Evolutionary conservation across 2,329 filamentous ascomycete species (phyloP).

Genomic region (Pseudogymnoascus destructans): DNA sequence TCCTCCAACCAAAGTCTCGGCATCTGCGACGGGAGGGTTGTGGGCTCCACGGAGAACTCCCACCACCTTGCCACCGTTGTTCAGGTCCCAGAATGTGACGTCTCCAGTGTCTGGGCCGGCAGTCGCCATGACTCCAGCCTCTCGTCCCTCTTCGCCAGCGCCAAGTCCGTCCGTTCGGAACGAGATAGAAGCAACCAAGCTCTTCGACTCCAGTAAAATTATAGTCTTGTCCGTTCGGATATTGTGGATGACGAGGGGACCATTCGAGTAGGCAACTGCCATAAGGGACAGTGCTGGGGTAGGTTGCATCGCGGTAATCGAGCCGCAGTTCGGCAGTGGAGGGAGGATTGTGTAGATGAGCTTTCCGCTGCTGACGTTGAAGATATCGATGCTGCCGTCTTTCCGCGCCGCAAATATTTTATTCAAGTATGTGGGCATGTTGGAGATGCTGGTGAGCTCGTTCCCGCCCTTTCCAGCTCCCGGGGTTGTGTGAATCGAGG

Average conservation of each 20-base stretch:
- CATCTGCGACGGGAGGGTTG: constrained; percentile 50
- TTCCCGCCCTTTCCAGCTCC: constrained; percentile 44
- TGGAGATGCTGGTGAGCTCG: constrained; percentile 64
- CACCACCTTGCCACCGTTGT: constrained; percentile 72
- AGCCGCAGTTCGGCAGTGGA: constrained; percentile 55
- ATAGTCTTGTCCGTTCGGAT: constrained; percentile 63
- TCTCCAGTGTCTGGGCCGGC: constrained; percentile 68
- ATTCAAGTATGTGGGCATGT: constrained; percentile 90
- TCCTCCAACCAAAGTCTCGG: constrained; percentile 44
- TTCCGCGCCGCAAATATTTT: constrained; percentile 82
- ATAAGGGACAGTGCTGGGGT: constrained; percentile 74
- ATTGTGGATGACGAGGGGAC: constrained; percentile 68
- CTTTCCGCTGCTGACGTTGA: constrained; percentile 89
- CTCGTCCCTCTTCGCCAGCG: constrained; percentile 73
- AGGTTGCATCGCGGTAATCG: constrained; percentile 77
- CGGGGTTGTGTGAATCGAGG: constrained; percentile 53
- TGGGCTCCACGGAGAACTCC: constrained; percentile 82
- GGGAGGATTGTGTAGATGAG: constrained; percentile 82
- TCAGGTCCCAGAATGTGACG: constrained; percentile 92
- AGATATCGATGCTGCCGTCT: constrained; percentile 89
- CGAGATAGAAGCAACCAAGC: constrained; percentile 65
- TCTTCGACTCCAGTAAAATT: constrained; percentile 52
- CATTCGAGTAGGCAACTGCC: constrained; percentile 74
- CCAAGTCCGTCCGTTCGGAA: constrained; percentile 85
- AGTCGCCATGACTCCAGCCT: constrained; percentile 88